Conservation (phyloP, 768 basidiomycete species). For the Artomyces pyxidatus region DNA sequence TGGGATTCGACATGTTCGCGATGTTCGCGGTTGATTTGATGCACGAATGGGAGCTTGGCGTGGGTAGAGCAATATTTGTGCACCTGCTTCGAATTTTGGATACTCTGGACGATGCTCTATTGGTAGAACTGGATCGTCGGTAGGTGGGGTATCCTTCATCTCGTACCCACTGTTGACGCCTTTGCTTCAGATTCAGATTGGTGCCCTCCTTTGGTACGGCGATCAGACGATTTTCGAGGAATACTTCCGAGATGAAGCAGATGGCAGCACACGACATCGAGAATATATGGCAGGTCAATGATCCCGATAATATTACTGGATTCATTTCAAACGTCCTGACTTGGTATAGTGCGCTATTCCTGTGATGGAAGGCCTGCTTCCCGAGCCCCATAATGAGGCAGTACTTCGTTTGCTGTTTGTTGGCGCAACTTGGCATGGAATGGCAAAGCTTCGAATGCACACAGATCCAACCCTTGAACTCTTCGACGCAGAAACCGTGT, state of each 20-base stretch:
- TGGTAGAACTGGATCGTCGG: conserved; percentile 3
- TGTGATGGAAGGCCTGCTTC: conserved; percentile 25
- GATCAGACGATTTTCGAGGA: neutral
- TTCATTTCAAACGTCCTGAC: neutral
- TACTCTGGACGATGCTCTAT: neutral
- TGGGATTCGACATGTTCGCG: neutral
- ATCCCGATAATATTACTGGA: neutral
- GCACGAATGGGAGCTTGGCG: conserved; percentile 3
- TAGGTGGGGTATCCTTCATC: neutral
- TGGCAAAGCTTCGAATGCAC: conserved; percentile 28
- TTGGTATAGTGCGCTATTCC: conserved; percentile 26
- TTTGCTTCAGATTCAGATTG: neutral
- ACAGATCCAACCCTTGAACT: conserved; percentile 18
- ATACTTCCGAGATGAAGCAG: conserved; percentile 7
- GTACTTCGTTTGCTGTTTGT: conserved; percentile 20
- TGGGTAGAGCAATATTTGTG: neutral
- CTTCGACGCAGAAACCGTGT: conserved; percentile 16
- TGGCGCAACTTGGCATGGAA: conserved; percentile 26
- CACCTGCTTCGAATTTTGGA: conserved; percentile 4
- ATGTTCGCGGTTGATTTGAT: conserved; percentile 1
- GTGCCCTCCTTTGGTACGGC: conserved; percentile 1
- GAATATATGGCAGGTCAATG: conserved; percentile 9
- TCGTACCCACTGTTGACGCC: neutral
- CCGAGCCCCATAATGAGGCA: conserved; percentile 15
- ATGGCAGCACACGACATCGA: conserved; percentile 7